A percentile compares a stretch with the other conserved stretches of the same genome.
These are phyloP conservation scores for Silene coronaria DNA, from an alignment of 179 eudicot species.

Conservation along the genomic window DNA sequence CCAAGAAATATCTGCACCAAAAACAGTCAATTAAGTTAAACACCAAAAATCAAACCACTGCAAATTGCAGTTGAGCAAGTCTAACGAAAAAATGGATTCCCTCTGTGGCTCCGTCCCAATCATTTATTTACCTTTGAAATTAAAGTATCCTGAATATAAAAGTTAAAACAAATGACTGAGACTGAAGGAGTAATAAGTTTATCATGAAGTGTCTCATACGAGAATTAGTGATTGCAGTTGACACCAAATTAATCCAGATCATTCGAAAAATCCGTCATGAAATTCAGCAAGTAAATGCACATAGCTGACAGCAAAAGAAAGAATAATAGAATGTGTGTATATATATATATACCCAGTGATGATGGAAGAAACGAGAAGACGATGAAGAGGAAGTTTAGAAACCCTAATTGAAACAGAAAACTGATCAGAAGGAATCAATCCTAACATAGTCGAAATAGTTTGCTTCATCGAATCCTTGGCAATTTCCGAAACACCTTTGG, in stretches of 20 bases:
- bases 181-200: too few species aligned
- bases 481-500: constrained; percentile 61
- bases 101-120: too few species aligned
- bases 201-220: too few species aligned
- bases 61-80: background rate
- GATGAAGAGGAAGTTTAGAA: constrained; percentile 54
- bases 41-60: background rate
- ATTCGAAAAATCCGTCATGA: background rate
- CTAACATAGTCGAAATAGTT: constrained; percentile 82
- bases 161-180: too few species aligned
- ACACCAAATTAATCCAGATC: background rate
- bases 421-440: constrained; percentile 77
- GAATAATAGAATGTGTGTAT: too few species aligned
- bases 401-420: constrained; percentile 65
- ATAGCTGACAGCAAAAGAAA: background rate
- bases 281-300: background rate
- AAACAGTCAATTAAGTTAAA: background rate
- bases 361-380: constrained; percentile 66
- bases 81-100: too few species aligned
- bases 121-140: too few species aligned
- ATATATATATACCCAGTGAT: constrained; percentile 56
- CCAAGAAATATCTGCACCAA: background rate
- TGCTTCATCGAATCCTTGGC: constrained; percentile 88
- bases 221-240: background rate
- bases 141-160: too few species aligned